Base-by-base conservation (phyloP, 2,329 filamentous ascomycete genomes). In the Pestalotiopsis sp. region DNA sequence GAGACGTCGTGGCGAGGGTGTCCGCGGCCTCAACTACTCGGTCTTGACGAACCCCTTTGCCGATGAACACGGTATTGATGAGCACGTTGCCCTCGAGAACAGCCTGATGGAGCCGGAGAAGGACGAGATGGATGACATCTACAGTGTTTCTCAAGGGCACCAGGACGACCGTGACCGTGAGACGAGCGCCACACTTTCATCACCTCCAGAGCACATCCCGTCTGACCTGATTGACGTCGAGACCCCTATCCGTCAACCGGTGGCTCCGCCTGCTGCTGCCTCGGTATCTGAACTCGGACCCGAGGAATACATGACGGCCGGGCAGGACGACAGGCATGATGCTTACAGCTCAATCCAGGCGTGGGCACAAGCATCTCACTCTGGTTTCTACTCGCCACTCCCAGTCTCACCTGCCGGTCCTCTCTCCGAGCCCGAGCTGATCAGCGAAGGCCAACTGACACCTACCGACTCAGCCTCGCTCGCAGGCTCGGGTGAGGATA, bases 321-420 rank as follows among this genome's bases (percentile, higher is more conserved):
- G 84, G 57, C 82, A 86, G 72, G 81, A 84, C 3, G 80, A 84
- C 67, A 78, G 77, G 11, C 69, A 74, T 23, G 76, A 81, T 14
- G 84, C 86, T 1, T 90, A 86, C 74, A 85, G 86, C 61, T 89
- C 87, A 1, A 91, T 91, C 72, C 88, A 91, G 75, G 89, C 89
- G 0, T 91, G 89, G 89, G 89, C 89, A 1, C 84, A 89, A 72
- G 80, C 84, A 69, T 86, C 85, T 4, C 81, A 81, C 74, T 78
- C 81, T 11, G 83, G 84, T 74, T 90, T 90, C 74, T 90, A 90
- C 81, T 90, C 88, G 5, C 88, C 89, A 4, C 83, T 90, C 25
- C 87, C 88, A 13, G 82, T 81, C 25, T 85, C 86, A 1, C 86
- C 85, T 2, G 80, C 81, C 4, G 82, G 82, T 7, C 81, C 86